Conservation (phyloP, 1,284 basidiomycete species). For the Ustilago crameri region DNA sequence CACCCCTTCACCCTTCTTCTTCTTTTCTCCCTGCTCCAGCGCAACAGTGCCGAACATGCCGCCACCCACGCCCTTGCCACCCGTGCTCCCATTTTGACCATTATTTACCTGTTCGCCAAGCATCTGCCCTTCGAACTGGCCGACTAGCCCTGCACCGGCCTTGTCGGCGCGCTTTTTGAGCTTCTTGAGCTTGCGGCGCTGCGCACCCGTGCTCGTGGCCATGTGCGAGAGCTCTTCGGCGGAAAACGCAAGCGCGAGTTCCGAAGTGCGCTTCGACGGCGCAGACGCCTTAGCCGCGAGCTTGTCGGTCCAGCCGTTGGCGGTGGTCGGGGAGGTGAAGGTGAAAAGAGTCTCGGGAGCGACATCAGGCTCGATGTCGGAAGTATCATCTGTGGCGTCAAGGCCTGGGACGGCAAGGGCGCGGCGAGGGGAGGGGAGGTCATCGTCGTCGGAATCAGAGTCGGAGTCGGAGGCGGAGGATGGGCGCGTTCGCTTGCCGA, state of each 20-base stretch:
- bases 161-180: conserved; percentile 37
- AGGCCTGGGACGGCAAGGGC: conserved; percentile 18
- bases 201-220: conserved; percentile 19
- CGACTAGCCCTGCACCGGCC: conserved; percentile 44
- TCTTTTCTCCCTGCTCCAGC: neutral
- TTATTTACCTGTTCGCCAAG: conserved; percentile 10
- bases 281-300: conserved; percentile 21
- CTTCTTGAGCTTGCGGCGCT: conserved; percentile 45
- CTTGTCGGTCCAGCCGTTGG: conserved; percentile 21
- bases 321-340: neutral
- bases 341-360: neutral
- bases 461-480: conserved; percentile 16
- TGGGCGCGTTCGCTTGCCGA: conserved; percentile 37
- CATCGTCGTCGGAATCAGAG: conserved; percentile 16
- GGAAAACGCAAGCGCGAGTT: conserved; percentile 38
- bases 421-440: neutral
- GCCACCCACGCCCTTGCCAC: conserved; percentile 12
- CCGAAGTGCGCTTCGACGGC: conserved; percentile 18
- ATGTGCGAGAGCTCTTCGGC: conserved; percentile 33
- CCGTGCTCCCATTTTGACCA: neutral
- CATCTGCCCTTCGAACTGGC: conserved; percentile 22
- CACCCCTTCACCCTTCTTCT: conserved; percentile 1
- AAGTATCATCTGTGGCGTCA: conserved; percentile 2
- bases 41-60: conserved; percentile 33
- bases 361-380: neutral